These are phyloP conservation scores for Tetrapisispora taiwanensis DNA, from an alignment of 805 yeast species.

Conservation along the genomic window DNA sequence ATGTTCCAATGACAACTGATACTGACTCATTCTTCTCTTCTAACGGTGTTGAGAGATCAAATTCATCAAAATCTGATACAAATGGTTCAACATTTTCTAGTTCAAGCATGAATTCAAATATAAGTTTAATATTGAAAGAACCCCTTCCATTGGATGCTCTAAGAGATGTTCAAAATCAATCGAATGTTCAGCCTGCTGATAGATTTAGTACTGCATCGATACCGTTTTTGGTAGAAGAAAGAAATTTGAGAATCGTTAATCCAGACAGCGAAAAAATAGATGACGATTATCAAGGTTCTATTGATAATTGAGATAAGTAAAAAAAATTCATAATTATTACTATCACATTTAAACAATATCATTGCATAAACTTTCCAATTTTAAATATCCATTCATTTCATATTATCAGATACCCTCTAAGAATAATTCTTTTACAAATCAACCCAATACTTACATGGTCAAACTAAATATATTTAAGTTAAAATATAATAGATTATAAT, in stretches of 20 bases:
- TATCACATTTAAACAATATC: neutral
- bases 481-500: no score
- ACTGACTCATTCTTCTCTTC: neutral
- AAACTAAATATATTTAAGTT: no score
- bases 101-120: neutral
- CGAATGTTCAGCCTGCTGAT: conserved; percentile 31
- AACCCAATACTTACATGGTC: no score
- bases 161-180: conserved; percentile 21
- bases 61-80: neutral
- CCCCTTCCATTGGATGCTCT: conserved; percentile 8
- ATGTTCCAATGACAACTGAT: conserved; percentile 3
- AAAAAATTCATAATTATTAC: neutral
- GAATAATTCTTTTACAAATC: no score
- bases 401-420: neutral
- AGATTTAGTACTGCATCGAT: conserved; percentile 46
- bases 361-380: neutral
- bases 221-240: conserved; percentile 36
- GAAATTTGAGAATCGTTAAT: conserved; percentile 42
- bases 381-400: neutral
- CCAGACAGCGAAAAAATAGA: conserved; percentile 24
- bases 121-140: neutral
- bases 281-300: conserved; percentile 1
- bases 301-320: neutral
- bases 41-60: neutral
- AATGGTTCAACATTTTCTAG: neutral